Conservation (phyloP, 768 basidiomycete genomes). For the Hemileccinum impolitum region DNA sequence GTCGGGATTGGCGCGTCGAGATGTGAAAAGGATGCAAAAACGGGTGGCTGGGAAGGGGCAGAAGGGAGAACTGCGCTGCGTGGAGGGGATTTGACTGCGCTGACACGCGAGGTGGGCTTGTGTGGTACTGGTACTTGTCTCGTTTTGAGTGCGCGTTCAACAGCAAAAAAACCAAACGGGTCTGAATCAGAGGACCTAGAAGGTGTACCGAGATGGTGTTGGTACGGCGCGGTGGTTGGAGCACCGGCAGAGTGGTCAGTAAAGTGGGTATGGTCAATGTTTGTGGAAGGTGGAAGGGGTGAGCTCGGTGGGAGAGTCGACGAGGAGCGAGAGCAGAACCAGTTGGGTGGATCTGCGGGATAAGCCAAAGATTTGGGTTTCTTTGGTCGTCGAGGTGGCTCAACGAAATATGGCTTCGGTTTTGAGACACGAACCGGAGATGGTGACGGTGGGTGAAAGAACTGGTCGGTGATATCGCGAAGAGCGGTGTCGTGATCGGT, state of each 20-base stretch:
- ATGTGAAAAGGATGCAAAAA: conserved; percentile 32
- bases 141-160: conserved; percentile 48
- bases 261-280: conserved; percentile 7
- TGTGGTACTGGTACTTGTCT: conserved; percentile 27
- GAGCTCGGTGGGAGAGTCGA: conserved; percentile 36
- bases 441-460: conserved; percentile 33
- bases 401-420: conserved; percentile 14
- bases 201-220: conserved; percentile 23
- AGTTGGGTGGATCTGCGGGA: conserved; percentile 32
- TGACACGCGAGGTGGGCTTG: conserved; percentile 8
- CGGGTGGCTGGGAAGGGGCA: conserved; percentile 12
- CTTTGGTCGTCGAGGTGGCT: conserved; percentile 32
- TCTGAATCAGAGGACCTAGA: conserved; percentile 38
- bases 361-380: conserved; percentile 30
- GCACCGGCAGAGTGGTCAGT: conserved; percentile 2
- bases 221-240: conserved; percentile 8
- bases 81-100: conserved; percentile 18
- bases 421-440: conserved; percentile 28
- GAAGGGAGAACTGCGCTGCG: conserved; percentile 17
- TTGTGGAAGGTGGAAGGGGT: conserved; percentile 26
- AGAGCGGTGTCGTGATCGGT: conserved; percentile 21
- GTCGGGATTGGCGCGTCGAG: conserved; percentile 33
- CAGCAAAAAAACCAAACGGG: conserved; percentile 56
- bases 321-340: conserved; percentile 22
- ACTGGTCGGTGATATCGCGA: conserved; percentile 34